These are phyloP conservation scores for Panaeolus cyanescens DNA, from an alignment of 768 basidiomycete species.

Conservation along the genomic window DNA sequence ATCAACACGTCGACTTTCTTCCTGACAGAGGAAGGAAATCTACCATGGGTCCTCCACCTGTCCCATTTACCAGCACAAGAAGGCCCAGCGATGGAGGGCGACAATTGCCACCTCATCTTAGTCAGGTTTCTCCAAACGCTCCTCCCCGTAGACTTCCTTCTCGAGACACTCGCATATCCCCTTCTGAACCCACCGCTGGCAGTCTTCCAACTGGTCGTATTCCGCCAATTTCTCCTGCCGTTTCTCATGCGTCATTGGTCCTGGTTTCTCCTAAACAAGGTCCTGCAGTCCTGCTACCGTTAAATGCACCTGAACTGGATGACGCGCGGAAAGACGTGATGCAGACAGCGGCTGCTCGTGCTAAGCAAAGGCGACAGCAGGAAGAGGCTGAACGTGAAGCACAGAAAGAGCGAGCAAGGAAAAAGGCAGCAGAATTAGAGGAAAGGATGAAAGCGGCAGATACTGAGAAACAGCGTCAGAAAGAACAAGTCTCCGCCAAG, in stretches of 20 bases:
- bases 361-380: conserved; percentile 74
- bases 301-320: conserved; percentile 53
- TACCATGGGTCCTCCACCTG: conserved; percentile 55
- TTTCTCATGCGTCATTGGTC: conserved; percentile 42
- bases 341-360: conserved; percentile 85
- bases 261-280: conserved; percentile 36
- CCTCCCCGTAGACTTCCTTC: conserved; percentile 40
- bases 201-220: conserved; percentile 23
- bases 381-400: conserved; percentile 85
- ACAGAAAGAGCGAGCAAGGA: conserved; percentile 76
- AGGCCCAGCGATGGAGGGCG: conserved; percentile 41
- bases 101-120: conserved; percentile 61
- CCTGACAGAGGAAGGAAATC: conserved; percentile 41
- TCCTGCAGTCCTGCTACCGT: conserved; percentile 29
- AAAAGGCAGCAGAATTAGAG: conserved; percentile 79
- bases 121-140: conserved; percentile 32
- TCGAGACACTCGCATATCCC: conserved; percentile 41
- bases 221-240: conserved; percentile 45
- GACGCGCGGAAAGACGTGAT: conserved; percentile 74
- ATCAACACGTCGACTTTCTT: conserved; percentile 29
- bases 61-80: conserved; percentile 36
- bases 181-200: conserved; percentile 34
- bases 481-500: conserved; percentile 17
- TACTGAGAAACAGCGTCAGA: conserved; percentile 34
- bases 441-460: conserved; percentile 56